Percentiles rank a stretch among this genome's conserved stretches.
Conservation (phyloP, 164 flowering plant genomes). For the Aristolochia fimbriata region DNA sequence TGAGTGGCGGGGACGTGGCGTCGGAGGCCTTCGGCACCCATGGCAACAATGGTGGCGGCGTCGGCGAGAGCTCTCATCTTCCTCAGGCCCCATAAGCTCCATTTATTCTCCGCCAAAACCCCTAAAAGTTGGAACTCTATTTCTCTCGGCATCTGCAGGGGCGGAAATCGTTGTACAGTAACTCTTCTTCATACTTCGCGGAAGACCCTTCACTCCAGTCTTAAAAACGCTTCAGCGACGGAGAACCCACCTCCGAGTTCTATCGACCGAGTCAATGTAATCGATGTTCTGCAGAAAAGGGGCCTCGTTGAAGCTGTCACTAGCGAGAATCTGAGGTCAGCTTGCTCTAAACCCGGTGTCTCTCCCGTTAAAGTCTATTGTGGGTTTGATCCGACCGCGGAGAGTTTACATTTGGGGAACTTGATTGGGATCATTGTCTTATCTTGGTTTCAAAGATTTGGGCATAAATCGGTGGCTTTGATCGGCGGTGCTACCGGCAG, state of each 20-base stretch:
- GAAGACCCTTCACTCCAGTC: no score
- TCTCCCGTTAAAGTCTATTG: conserved; percentile 51
- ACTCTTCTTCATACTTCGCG: no score
- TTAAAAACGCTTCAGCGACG: no score
- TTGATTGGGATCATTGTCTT: conserved; percentile 69
- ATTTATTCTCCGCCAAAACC: no score
- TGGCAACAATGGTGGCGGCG: no score
- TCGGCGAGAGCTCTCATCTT: no score
- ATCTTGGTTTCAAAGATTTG: conserved; percentile 73
- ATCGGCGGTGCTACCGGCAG: conserved; percentile 82
- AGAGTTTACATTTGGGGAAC: conserved; percentile 72
- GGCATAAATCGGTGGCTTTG: conserved; percentile 52
- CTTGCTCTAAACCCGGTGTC: conserved; percentile 14
- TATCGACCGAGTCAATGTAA: conserved; percentile 27
- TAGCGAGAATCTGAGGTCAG: conserved; percentile 40
- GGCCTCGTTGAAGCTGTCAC: conserved; percentile 72
- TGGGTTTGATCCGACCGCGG: conserved; percentile 87
- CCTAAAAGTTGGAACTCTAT: no score
- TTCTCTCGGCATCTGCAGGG: no score
- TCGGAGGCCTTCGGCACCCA: no score
- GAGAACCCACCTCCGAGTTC: not conserved
- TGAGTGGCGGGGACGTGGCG: no score
- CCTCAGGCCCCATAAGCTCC: no score
- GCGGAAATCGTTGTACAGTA: no score
- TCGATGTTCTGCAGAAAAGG: conserved; percentile 54